phyloP scores from a whole-genome alignment of 2,329 filamentous ascomycete species.

The Cordyceps militaris region DNA sequence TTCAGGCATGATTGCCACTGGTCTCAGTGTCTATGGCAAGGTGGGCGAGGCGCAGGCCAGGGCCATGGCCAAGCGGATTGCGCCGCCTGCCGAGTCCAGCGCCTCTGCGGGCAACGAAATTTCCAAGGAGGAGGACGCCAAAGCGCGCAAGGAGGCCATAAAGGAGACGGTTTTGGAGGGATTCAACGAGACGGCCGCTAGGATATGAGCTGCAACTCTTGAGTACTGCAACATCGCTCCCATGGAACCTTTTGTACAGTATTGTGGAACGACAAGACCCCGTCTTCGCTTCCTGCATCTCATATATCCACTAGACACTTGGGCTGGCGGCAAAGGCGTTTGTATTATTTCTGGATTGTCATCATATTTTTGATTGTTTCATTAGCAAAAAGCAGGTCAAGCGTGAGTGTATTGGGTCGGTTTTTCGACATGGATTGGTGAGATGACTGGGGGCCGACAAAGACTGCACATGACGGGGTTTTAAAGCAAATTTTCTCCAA shows the following conservation, averaged over 20 bases:
- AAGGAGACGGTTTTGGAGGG: conserved; percentile 36
- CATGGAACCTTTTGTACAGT: conserved; percentile 6
- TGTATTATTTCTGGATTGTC: conserved; percentile 4
- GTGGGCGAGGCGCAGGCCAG: conserved; percentile 74
- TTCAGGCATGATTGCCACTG: conserved; percentile 91
- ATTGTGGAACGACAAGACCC: conserved; percentile 7
- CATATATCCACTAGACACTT: conserved; percentile 7
- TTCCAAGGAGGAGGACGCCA: conserved; percentile 14
- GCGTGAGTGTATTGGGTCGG: background rate
- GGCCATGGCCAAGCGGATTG: conserved; percentile 49
- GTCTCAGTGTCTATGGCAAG: conserved; percentile 91
- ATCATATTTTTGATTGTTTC: conserved; percentile 5
- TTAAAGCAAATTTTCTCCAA: background rate
- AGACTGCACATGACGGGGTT: background rate
- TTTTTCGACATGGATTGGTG: background rate
- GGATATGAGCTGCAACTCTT: conserved; percentile 20
- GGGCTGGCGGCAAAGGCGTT: conserved; percentile 8
- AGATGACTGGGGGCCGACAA: background rate
- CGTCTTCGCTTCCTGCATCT: background rate
- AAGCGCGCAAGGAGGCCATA: conserved; percentile 20
- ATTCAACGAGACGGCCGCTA: conserved; percentile 30
- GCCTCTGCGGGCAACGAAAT: conserved; percentile 13
- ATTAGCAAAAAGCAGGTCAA: background rate
- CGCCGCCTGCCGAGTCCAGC: conserved; percentile 27
- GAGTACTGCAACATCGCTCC: background rate